Evolutionary conservation across 139 green algal genomes (phyloP).

Genomic region (Marvania coccoides): DNA sequence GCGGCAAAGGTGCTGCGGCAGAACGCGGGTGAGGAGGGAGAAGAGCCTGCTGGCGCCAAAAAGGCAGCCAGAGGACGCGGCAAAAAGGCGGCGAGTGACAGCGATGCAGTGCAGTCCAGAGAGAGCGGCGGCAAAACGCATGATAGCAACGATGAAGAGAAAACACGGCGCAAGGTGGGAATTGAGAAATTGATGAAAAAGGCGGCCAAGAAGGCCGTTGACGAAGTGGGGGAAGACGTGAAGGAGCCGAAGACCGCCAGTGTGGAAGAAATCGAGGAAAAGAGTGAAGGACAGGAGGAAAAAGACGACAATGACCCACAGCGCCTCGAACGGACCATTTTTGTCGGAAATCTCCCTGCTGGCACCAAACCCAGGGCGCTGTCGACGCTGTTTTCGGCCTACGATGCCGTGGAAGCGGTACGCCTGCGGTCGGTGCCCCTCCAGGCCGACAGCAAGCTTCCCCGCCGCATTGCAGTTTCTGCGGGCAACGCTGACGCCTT

Average conservation of each 20-base stretch:
- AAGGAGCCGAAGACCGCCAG: not conserved
- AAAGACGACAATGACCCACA: constrained; percentile 35
- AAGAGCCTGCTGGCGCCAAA: not conserved
- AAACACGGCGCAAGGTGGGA: too few relatives aligned
- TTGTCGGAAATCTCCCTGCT: constrained; percentile 85
- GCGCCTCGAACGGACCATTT: constrained; percentile 69
- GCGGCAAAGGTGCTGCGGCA: not conserved
- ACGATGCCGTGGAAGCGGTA: constrained; percentile 64
- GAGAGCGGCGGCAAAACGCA: too few relatives aligned
- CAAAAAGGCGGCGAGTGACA: too few relatives aligned
- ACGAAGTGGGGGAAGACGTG: too few relatives aligned
- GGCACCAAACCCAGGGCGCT: constrained; percentile 48
- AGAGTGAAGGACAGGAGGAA: not conserved
- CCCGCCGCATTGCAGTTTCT: constrained; percentile 42
- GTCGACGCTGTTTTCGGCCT: constrained; percentile 47
- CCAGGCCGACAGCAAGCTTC: constrained; percentile 42
- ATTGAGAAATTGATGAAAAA: too few relatives aligned
- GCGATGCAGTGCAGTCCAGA: too few relatives aligned
- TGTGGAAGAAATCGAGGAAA: not conserved
- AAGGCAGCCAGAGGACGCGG: not conserved
- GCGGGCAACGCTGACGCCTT: constrained; percentile 32
- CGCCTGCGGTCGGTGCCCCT: constrained; percentile 73
- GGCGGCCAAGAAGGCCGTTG: too few relatives aligned
- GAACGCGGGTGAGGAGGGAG: not conserved
- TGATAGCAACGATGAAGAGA: too few relatives aligned